Base-by-base conservation (phyloP, 78 protist genomes). In the Dictyostelium capitatum region DNA sequence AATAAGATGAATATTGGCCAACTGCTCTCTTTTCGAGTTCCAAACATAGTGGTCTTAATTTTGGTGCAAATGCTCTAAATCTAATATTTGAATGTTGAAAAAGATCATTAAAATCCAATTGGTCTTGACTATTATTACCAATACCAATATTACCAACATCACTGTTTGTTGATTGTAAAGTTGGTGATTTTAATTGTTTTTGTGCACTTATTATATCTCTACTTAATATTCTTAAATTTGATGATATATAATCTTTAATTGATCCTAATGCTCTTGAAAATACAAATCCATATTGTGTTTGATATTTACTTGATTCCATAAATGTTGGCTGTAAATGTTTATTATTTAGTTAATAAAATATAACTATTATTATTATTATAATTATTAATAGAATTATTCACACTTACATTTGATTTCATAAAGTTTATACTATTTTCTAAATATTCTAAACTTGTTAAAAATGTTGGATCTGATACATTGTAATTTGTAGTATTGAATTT, bases 61-160 rank as follows among this genome's bases (percentile, higher is more conserved):
- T 80, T 70, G 95, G 89, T 51, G 95, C 89, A 19, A 91, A 82
- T 41, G 95, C 90, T 54, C 90, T 67, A 70, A 91, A 91, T 74
- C 83, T 91, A 28, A 91, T 83, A 67, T 91, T 83, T 30, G 91
- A 80, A 30, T 62, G 69, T 50, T 74, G 84, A 51, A 77, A 84
- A 25, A 53, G 48, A 23, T 91, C 95, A 20, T 57, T 80, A 46
- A 77, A 41, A 46, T 64, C 56, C 43, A 37, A 37, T 9, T 6
- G 9, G 57, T 50, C 15, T 57, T 17, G 15, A 6, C 2, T 80
- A 56, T 9, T 47, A 4, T 5, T 30, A 56, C 57, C 56, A 53
- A 11, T 19, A 15, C 53, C 67, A 23, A 43, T 30, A 15, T 7
- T 84, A 43, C 62, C 9, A 23, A 43, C 43, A 62, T 46, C 62